Evolutionary conservation across 805 yeast species (phyloP).

Genomic region (Myxozyma sirexii): DNA sequence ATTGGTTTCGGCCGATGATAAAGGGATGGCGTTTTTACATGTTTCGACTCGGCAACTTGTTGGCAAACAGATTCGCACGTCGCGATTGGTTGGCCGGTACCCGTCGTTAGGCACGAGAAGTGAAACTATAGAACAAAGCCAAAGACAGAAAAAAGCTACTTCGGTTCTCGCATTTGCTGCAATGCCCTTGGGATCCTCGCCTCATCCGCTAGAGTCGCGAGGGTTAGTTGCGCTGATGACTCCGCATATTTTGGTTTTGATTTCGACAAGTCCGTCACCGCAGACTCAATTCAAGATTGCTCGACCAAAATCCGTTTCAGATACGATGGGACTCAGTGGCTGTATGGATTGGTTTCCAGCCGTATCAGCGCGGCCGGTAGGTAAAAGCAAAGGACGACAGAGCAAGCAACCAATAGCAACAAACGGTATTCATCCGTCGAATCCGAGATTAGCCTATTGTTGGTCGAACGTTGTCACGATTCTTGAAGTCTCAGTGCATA

Average conservation of each 20-base stretch:
- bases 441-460: constrained; percentile 63
- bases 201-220: constrained; percentile 57
- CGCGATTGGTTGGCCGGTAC: constrained; percentile 57
- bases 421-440: constrained; percentile 35
- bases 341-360: constrained; percentile 69
- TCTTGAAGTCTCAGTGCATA: constrained; percentile 47
- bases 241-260: constrained; percentile 51
- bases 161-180: constrained; percentile 50
- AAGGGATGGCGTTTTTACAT: constrained; percentile 65
- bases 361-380: constrained; percentile 31
- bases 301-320: constrained; percentile 49
- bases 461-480: constrained; percentile 67
- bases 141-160: constrained; percentile 33
- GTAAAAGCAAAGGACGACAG: not conserved
- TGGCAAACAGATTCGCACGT: constrained; percentile 52
- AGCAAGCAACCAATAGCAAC: not conserved
- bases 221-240: constrained; percentile 67
- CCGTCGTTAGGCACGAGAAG: constrained; percentile 38
- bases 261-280: constrained; percentile 56
- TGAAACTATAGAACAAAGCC: constrained; percentile 16
- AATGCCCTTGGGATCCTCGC: constrained; percentile 63
- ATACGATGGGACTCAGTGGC: constrained; percentile 43
- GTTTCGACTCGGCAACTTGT: constrained; percentile 61
- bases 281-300: constrained; percentile 59
- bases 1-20: constrained; percentile 56